phyloP scores from a whole-genome alignment of 1,284 basidiomycete species.

The Cystobasidium pallidum region DNA sequence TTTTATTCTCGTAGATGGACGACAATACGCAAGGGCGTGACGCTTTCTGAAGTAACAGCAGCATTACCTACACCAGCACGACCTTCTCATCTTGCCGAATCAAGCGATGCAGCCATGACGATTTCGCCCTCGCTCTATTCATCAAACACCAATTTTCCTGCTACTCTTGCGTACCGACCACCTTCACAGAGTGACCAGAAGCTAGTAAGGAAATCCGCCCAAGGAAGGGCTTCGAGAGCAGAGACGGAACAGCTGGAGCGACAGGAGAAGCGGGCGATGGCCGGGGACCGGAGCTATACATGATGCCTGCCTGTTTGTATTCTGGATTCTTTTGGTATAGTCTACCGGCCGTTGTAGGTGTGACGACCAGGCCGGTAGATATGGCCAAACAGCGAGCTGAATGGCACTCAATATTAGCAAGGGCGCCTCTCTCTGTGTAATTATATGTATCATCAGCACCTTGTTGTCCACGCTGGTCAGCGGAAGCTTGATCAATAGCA shows the following conservation, averaged over 20 bases:
- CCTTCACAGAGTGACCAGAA: slow-evolving; percentile 3
- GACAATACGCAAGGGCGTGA: slow-evolving; percentile 20
- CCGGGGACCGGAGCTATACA: background rate
- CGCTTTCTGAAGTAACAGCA: slow-evolving; percentile 18
- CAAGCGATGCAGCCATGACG: background rate
- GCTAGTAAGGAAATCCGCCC: background rate
- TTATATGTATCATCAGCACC: background rate
- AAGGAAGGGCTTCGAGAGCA: slow-evolving; percentile 12
- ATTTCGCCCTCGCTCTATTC: slow-evolving; percentile 12
- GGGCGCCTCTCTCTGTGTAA: background rate
- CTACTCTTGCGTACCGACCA: slow-evolving; percentile 6
- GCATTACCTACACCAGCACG: background rate
- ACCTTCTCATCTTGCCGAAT: background rate
- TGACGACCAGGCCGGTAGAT: background rate
- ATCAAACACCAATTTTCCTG: slow-evolving; percentile 8
- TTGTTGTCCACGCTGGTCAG: background rate
- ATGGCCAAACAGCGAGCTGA: no score
- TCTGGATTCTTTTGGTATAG: no score
- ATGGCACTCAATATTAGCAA: background rate
- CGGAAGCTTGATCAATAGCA: background rate
- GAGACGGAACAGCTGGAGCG: background rate
- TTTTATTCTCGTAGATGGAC: background rate
- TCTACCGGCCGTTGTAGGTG: background rate
- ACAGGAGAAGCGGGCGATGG: background rate
- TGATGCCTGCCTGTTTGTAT: background rate